Evolutionary conservation across 2,329 filamentous ascomycete genomes (phyloP).

Genomic region (Talaromyces atroroseus): DNA sequence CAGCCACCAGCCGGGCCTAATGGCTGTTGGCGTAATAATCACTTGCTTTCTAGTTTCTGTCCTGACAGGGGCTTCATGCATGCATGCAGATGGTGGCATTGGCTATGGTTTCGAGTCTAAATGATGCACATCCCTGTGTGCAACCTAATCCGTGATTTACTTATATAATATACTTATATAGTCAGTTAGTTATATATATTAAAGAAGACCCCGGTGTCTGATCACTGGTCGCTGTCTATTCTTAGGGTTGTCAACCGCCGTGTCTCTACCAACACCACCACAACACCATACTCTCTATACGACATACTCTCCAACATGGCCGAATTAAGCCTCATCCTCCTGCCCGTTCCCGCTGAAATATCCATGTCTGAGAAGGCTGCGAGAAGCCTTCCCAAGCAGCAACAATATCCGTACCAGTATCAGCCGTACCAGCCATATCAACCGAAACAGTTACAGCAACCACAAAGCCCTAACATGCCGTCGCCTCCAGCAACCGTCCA

Average conservation of each 20-base stretch:
- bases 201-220: no score
- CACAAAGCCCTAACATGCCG: neutral
- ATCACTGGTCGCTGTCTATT: neutral
- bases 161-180: neutral
- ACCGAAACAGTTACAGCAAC: neutral
- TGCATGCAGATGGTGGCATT: neutral
- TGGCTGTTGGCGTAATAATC: no score
- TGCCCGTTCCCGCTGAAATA: neutral
- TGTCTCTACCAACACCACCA: neutral
- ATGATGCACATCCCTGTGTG: neutral
- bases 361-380: neutral
- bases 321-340: neutral
- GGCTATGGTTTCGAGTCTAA: neutral
- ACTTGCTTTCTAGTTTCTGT: no score
- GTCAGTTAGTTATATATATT: no score
- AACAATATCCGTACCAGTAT: neutral
- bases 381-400: neutral
- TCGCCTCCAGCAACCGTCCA: neutral
- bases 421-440: neutral
- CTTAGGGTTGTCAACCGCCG: neutral
- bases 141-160: no score
- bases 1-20: no score
- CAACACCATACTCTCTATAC: no score
- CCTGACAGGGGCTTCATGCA: neutral
- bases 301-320: neutral